These are phyloP conservation scores for Diaporthe sp. DNA, from an alignment of 2,329 filamentous ascomycete species.

Conservation along the genomic window DNA sequence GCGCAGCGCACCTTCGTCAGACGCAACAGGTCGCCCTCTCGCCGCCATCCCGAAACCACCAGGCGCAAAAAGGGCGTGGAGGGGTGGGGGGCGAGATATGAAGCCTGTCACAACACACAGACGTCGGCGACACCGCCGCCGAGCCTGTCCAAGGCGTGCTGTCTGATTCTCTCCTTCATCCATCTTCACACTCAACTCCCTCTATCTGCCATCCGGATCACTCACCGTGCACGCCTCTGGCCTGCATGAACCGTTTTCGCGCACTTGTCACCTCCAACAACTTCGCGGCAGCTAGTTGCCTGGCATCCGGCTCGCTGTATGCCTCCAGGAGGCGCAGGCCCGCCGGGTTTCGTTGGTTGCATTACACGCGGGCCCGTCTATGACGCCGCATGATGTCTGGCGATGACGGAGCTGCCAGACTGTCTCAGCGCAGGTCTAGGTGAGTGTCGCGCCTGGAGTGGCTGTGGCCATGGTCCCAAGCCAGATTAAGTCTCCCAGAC, in stretches of 20 bases:
- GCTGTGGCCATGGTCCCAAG: background rate
- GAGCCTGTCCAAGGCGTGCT: background rate
- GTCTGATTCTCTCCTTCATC: background rate
- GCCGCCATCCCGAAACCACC: slow-evolving; percentile 12
- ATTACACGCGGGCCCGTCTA: slow-evolving; percentile 28
- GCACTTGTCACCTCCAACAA: background rate
- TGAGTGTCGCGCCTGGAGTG: slow-evolving; percentile 16
- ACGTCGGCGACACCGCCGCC: slow-evolving; percentile 18
- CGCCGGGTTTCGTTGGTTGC: slow-evolving; percentile 5
- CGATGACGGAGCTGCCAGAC: background rate
- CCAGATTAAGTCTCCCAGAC: background rate
- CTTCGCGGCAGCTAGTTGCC: background rate
- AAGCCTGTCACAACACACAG: slow-evolving; percentile 26
- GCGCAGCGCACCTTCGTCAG: slow-evolving; percentile 1
- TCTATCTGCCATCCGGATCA: background rate
- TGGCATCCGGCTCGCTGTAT: background rate
- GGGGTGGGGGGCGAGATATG: slow-evolving; percentile 5
- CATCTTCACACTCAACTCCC: background rate
- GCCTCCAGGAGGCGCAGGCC: slow-evolving; percentile 7
- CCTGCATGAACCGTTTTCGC: slow-evolving; percentile 15
- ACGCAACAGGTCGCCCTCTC: slow-evolving; percentile 3
- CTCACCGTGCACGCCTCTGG: background rate
- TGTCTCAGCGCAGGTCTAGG: background rate
- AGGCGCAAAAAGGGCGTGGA: background rate
- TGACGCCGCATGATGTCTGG: slow-evolving; percentile 29